phyloP scores from a whole-genome alignment of 805 yeast species.

The Ogataea nonfermentans region DNA sequence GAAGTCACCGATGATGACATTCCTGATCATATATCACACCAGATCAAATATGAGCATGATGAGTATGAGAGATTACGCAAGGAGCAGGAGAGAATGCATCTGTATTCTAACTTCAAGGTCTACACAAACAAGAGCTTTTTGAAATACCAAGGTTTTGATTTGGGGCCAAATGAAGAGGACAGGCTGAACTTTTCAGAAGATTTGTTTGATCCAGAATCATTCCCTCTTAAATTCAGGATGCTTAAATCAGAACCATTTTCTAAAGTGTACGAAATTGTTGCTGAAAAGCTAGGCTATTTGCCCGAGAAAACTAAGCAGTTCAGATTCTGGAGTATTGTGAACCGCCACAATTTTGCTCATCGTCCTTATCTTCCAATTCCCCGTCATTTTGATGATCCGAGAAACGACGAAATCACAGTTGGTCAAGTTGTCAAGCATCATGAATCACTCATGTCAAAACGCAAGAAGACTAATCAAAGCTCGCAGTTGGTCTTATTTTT shows the following conservation, averaged over 20 bases:
- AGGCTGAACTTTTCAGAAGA: slow-evolving; percentile 47
- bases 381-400: slow-evolving; percentile 23
- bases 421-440: slow-evolving; percentile 48
- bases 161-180: slow-evolving; percentile 59
- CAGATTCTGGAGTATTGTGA: slow-evolving; percentile 63
- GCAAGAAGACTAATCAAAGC: slow-evolving; percentile 44
- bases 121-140: slow-evolving; percentile 53
- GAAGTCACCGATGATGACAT: slow-evolving; percentile 52
- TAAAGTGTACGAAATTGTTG: slow-evolving; percentile 50
- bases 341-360: slow-evolving; percentile 67
- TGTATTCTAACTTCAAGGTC: slow-evolving; percentile 57
- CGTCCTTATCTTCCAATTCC: slow-evolving; percentile 53
- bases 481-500: slow-evolving; percentile 54
- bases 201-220: slow-evolving; percentile 44
- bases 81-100: slow-evolving; percentile 70
- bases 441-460: slow-evolving; percentile 22
- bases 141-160: slow-evolving; percentile 69
- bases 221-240: slow-evolving; percentile 50
- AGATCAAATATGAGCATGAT: slow-evolving; percentile 60
- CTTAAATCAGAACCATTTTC: slow-evolving; percentile 54
- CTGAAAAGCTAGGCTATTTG: slow-evolving; percentile 38
- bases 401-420: slow-evolving; percentile 39
- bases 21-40: slow-evolving; percentile 67
- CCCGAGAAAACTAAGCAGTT: slow-evolving; percentile 36
- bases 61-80: slow-evolving; percentile 52